phyloP scores from a whole-genome alignment of 495 filamentous ascomycete species.

The Penicillium goetzii region DNA sequence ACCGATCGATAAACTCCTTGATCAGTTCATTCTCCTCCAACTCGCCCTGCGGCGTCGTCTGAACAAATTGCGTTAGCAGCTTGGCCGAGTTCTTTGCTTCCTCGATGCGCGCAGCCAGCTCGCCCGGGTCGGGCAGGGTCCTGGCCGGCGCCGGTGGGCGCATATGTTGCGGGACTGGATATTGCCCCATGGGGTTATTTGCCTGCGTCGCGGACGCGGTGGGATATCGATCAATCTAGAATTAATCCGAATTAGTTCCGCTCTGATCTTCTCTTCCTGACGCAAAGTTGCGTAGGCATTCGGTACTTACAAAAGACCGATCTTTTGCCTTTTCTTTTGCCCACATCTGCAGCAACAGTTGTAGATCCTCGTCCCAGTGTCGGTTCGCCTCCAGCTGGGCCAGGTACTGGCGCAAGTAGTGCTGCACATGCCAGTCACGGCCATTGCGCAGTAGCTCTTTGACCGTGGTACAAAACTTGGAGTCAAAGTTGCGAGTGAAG shows the following conservation, averaged over 20 bases:
- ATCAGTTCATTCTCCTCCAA: slow-evolving; percentile 81
- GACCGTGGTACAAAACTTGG: slow-evolving; percentile 73
- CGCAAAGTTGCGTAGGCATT: slow-evolving; percentile 2
- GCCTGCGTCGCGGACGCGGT: background rate
- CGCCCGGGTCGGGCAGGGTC: slow-evolving; percentile 72
- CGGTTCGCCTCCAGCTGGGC: slow-evolving; percentile 72
- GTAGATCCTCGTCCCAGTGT: slow-evolving; percentile 71
- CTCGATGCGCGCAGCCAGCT: slow-evolving; percentile 81
- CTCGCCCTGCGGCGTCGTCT: slow-evolving; percentile 77
- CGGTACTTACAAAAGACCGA: slow-evolving; percentile 19
- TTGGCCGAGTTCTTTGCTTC: slow-evolving; percentile 90
- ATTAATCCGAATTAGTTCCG: background rate
- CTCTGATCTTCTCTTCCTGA: background rate
- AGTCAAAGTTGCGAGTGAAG: slow-evolving; percentile 85
- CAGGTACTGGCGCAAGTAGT: slow-evolving; percentile 84
- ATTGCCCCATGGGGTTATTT: background rate
- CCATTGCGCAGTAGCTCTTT: slow-evolving; percentile 76
- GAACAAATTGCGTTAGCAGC: slow-evolving; percentile 85
- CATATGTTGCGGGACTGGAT: slow-evolving; percentile 32
- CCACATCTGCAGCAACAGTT: slow-evolving; percentile 78
- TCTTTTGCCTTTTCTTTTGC: slow-evolving; percentile 71
- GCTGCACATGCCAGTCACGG: slow-evolving; percentile 74
- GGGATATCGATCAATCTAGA: slow-evolving; percentile 16
- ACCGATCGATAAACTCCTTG: slow-evolving; percentile 89
- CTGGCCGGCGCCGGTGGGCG: slow-evolving; percentile 37